Evolutionary conservation across 108 stramenopile species (phyloP), one percentile per base, ranked within the genome.

Genomic region (Fistulifera solaris): DNA sequence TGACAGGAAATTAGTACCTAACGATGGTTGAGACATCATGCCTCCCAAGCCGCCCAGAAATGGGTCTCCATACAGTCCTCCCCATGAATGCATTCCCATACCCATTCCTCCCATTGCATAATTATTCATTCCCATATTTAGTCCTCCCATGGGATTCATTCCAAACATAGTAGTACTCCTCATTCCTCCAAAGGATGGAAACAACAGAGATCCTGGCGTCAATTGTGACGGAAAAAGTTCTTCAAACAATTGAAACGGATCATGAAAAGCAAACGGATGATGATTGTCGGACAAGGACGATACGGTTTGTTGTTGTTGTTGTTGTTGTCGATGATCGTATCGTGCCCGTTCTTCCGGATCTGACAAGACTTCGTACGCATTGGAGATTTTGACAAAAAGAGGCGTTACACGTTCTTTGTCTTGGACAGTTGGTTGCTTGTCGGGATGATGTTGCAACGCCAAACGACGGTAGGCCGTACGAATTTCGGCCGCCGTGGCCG

Each of bases 301-400:
- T 41, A 5, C 22, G 7, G 40, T 2, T 19, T 6, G 7, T 23
- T 19, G 2, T 39, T 6, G 15, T 19, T 25, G n/a, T 19, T 21
- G 38, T 54, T 18, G 15, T 5, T 23, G 15, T 12, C 50, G n/a
- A 3, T 35, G 13, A 59, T 95, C 94, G 56, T 87, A 92, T 40
- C 83, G 56, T 23, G 57, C 71, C 10, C 84, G 72, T 48, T 85
- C 77, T 16, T 64, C 58, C 40, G 70, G 48, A 66, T 95, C 91
- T 40, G 76, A 68, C 18, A 95, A 57, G 1, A 95, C 68, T 58
- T 95, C 94, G 67, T 94, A 94, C n/a, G 93, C 93, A 49, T 92
- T 87, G 44, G 68, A 68, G 25, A 93, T 83, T 55, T 84, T 61
- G 38, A 81, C 75, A 60, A 94, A 94, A 24, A 47, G 54, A 3